Base-by-base conservation (phyloP, 179 eudicot species). In the Spergularia azorica region DNA sequence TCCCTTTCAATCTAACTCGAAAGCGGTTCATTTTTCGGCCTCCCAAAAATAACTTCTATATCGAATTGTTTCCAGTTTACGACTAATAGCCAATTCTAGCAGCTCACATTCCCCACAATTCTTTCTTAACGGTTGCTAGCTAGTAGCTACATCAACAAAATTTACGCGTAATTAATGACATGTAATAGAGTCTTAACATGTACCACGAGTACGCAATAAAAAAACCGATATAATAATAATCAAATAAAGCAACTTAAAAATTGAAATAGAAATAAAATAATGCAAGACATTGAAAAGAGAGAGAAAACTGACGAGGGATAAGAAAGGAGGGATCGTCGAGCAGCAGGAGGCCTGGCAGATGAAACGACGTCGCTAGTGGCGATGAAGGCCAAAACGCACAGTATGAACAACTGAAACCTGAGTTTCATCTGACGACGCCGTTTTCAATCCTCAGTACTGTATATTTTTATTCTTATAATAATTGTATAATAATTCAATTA, bases 251-350 rank as follows among this genome's bases (percentile, higher is more conserved):
- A 21, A 9, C 16, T 9, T 10, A 1, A 0, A 26, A 26, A 26
- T 26, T 5, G 21, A 18, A 26, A 14, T 26, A 9, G n/a, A 70
- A 9, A 41, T 26, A 26, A 26, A 26, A 26, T 26, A 26, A 26
- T 26, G 32, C 32, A 26, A 26, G 32, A 26, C 2, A 32, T 32
- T 15, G 38, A 17, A 59, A n/a, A 18, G 3, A 2, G 56, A 13
- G 9, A 63, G 21, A 38, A 63, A 6, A 79, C 82, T 63, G n/a
- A 83, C 83, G 81, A 71, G 1, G 80, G 65, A 20, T 73, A 14
- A 51, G 80, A 80, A 50, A 83, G 76, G 18, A 75, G 79, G 7
- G 80, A 68, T 63, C 81, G 64, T 15, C 74, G 70, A 7, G 76
- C 67, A 26, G 32, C 32, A 0, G 86, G 80, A 21, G 73, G 79